Evolutionary conservation across 2,329 filamentous ascomycete genomes (phyloP), one percentile per base, ranked within the genome.

Genomic region (Phialemoniopsis sp.): DNA sequence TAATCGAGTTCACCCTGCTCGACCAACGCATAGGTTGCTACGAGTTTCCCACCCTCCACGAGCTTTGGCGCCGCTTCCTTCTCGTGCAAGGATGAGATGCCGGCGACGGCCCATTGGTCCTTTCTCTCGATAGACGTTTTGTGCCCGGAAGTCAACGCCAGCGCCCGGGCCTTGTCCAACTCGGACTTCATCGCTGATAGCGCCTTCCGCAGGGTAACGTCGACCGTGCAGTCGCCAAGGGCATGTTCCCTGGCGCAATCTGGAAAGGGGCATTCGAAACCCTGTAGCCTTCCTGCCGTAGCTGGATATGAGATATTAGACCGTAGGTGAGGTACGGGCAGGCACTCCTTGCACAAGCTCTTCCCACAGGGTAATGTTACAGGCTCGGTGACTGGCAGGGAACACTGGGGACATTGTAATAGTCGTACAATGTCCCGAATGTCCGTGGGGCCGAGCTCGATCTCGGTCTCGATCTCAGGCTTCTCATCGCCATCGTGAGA

Each of bases 321-420:
- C 33, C 89, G 77, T 13, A 71, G 59, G 51, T 83, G 76, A 3
- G 80, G 64, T 34, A 76, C 63, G 2, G 89, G 89, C 2, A 95
- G 63, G 60, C 90, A 96, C 36, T 61, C 59, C 52, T 76, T 80
- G 64, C 90, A 96, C 10, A 95, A 62, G 10, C 82, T 83, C 54
- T 84, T 79, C 19, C 89, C 89, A 57, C 90, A 96, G 5, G 89
- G 89, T 5, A 95, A 67, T 1, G 86, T 86, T 41, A 89, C 72
- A 5, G 89, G 87, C 8, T 78, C 70, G 34, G 64, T 70, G 21
- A 93, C 67, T 2, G 85, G 82, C 32, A 67, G 68, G 4, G 82
- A 87, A 59, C 90, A 95, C 46, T 76, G 66, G 10, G 74, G 74
- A 57, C 90, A 96, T 63, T 94, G 88, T 38, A 93, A 73, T 31